phyloP scores from a whole-genome alignment of 495 filamentous ascomycete species.

The Aspergillus kassunensis region DNA sequence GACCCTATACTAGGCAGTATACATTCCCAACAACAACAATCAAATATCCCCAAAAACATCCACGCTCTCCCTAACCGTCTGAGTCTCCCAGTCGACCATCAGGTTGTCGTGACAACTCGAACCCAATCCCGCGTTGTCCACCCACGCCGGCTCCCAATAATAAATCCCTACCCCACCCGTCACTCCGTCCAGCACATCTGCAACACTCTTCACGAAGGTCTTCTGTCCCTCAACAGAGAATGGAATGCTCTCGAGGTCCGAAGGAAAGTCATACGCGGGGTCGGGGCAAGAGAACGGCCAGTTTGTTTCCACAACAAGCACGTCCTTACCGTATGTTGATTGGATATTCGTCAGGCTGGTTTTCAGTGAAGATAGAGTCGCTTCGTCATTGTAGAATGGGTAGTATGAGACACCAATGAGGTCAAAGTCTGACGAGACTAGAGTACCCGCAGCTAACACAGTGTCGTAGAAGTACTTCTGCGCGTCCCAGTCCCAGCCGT shows the following conservation, averaged over 20 bases:
- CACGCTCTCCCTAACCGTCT: conserved; percentile 32
- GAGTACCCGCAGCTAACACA: conserved; percentile 48
- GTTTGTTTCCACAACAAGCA: conserved; percentile 63
- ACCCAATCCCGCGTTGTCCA: conserved; percentile 58
- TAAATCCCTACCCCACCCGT: conserved; percentile 51
- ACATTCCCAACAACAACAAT: no score
- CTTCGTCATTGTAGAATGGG: conserved; percentile 57
- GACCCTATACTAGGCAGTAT: background rate
- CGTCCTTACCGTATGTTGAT: conserved; percentile 53
- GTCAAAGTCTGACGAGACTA: conserved; percentile 57
- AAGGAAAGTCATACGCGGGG: conserved; percentile 53
- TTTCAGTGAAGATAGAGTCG: conserved; percentile 53
- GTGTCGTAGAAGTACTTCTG: conserved; percentile 61
- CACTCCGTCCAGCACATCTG: conserved; percentile 44
- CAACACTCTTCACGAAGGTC: conserved; percentile 52
- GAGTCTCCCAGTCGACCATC: conserved; percentile 33
- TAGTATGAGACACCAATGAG: conserved; percentile 69
- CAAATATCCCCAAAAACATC: conserved; percentile 28
- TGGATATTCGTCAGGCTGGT: conserved; percentile 55
- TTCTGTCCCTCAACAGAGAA: conserved; percentile 58
- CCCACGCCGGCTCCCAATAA: conserved; percentile 72
- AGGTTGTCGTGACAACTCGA: conserved; percentile 48
- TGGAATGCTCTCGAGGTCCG: conserved; percentile 52
- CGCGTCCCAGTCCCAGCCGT: conserved; percentile 64
- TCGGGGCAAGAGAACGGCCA: conserved; percentile 60